Percentiles rank a stretch among this genome's conserved stretches.
These are phyloP conservation scores for Vachellia pachyceras DNA, from an alignment of 306 rosid species.

Conservation along the genomic window DNA sequence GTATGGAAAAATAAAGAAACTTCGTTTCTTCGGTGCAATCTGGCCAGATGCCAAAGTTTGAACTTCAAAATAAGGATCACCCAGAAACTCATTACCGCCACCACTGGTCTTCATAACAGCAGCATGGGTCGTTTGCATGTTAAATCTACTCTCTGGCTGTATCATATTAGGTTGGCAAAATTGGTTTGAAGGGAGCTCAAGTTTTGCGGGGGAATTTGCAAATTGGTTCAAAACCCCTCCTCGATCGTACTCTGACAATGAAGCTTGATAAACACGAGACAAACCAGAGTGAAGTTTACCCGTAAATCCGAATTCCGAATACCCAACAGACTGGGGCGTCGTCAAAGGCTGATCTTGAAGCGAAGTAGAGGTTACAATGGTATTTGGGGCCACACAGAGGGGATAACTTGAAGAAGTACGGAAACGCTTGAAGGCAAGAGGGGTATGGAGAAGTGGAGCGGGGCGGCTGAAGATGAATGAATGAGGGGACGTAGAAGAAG, in stretches of 20 bases:
- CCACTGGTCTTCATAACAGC: constrained; percentile 10
- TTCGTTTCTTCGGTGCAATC: not conserved
- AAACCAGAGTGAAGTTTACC: constrained; percentile 26
- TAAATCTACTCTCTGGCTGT: constrained; percentile 27
- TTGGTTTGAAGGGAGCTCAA: constrained; percentile 65
- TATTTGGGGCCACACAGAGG: constrained; percentile 23
- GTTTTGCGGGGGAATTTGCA: constrained; percentile 36
- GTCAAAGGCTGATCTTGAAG: not conserved
- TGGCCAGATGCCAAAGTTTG: constrained; percentile 34
- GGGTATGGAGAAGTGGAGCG: constrained; percentile 45
- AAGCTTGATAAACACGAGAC: constrained; percentile 38
- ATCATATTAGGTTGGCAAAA: constrained; percentile 26
- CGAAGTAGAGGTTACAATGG: not conserved
- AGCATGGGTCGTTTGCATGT: constrained; percentile 21
- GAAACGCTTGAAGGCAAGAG: constrained; percentile 44
- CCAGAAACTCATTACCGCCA: constrained; percentile 43
- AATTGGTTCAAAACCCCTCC: constrained; percentile 8
- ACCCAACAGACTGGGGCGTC: constrained; percentile 15
- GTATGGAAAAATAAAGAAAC: constrained; percentile 4
- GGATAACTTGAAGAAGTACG: constrained; percentile 18
- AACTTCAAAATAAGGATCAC: constrained; percentile 51
- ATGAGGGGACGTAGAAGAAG: constrained; percentile 1
- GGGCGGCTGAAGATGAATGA: constrained; percentile 55
- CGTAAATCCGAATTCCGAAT: constrained; percentile 42
- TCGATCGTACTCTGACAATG: constrained; percentile 33